These are phyloP conservation scores for Rhexocercosporidium sp. DNA, from an alignment of 2,329 filamentous ascomycete genomes.

Conservation along the genomic window DNA sequence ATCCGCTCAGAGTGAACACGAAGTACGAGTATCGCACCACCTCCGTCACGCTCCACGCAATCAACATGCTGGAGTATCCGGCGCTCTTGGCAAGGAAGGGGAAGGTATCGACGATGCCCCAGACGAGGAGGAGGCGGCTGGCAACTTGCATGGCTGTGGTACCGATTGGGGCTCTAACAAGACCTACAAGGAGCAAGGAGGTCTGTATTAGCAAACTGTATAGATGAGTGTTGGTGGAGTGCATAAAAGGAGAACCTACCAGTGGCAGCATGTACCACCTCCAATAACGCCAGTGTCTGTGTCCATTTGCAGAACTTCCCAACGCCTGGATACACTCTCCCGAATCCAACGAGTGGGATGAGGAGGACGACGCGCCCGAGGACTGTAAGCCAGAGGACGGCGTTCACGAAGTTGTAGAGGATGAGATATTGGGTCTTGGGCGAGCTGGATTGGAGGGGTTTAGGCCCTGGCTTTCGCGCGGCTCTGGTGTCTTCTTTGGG, in stretches of 20 bases:
- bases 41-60: conserved; percentile 90
- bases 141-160: conserved; percentile 93
- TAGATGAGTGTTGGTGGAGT: background rate
- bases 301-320: conserved; percentile 77
- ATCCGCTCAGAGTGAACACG: conserved; percentile 69
- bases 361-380: conserved; percentile 68
- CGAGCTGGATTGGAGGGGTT: conserved; percentile 45
- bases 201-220: conserved; percentile 23
- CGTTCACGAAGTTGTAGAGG: conserved; percentile 81
- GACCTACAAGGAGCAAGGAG: conserved; percentile 53
- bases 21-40: conserved; percentile 95
- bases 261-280: conserved; percentile 80
- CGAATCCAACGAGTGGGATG: conserved; percentile 59
- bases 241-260: conserved; percentile 56
- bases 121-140: conserved; percentile 86
- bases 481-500: conserved; percentile 16
- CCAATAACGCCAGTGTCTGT: conserved; percentile 82
- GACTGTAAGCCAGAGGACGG: conserved; percentile 78
- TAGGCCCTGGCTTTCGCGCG: conserved; percentile 31
- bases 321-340: conserved; percentile 63
- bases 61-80: conserved; percentile 77
- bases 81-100: conserved; percentile 65
- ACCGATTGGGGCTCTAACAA: conserved; percentile 83
- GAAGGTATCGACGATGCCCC: conserved; percentile 80
- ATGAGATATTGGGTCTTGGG: conserved; percentile 74